Evolutionary conservation across 2,329 filamentous ascomycete species (phyloP), one percentile per base, ranked within the genome.

Genomic region (Colletotrichum lupini): DNA sequence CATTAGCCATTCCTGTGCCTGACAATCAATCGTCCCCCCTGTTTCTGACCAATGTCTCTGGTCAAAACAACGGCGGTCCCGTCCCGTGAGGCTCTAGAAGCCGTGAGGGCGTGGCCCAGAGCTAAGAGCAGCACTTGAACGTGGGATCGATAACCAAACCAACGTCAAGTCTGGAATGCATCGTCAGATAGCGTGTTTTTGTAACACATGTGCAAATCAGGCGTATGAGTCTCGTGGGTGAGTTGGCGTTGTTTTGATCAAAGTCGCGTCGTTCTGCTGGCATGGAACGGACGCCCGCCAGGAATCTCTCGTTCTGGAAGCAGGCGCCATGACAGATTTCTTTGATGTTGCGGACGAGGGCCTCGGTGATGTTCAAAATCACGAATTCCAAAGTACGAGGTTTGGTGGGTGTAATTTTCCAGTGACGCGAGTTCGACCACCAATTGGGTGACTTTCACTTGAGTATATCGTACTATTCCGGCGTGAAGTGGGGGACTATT

Each of bases 21-120:
- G 26, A 60, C 8, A 22, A 53, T 24, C 14, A 28, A 53, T 8
- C 24, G 24, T 12, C 24, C 28, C 53, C 35, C 53, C 66, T 69
- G 70, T 56, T 42, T 64, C 70, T 65, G 70, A 24, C 24, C 55
- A 56, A 69, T 73, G 70, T 73, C 66, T 73, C 32, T 57, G 28
- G n/a, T 24, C 66, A 56, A 73, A 70, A 73, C 70, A 66, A 66
- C 11, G 49, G 67, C 28, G 67, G 60, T 52, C 70, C 60, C 35
- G 56, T 73, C 46, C 56, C 49, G 71, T 12, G 56, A 61, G 42
- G 66, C 59, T 52, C 58, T 59, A 70, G 37, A 65, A 37, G 30
- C 24, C 19, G 42, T 22, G 53, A 65, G 8, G 28, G 22, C 37
- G 28, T 24, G 55, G 30, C 26, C 32, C 12, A 22, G 42, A 60